Conservation (phyloP, 1,139 yeast genomes). For the Maudiozyma humilis region DNA sequence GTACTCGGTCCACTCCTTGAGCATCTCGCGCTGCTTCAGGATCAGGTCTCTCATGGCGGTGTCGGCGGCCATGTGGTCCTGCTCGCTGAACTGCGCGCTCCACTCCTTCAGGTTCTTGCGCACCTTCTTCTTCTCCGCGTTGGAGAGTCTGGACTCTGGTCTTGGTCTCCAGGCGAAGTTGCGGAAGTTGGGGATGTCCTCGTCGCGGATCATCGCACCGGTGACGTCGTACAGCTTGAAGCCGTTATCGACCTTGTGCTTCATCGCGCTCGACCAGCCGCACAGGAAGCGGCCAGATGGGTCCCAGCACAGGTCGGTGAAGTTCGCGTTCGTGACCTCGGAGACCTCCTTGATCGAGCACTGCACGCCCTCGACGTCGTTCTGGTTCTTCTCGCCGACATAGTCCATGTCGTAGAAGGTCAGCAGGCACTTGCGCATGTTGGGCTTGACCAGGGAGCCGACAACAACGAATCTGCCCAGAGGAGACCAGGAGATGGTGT, state of each 20-base stretch:
- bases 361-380: constrained; percentile 30
- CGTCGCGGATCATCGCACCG: constrained; percentile 71
- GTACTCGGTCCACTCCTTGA: constrained; percentile 83
- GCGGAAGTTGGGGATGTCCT: constrained; percentile 72
- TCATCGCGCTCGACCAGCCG: constrained; percentile 82
- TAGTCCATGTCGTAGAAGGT: constrained; percentile 84
- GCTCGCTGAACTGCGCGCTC: constrained; percentile 88
- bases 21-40: constrained; percentile 70
- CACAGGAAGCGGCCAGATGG: constrained; percentile 89
- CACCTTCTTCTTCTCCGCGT: constrained; percentile 75
- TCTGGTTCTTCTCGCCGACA: constrained; percentile 51
- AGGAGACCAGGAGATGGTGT: constrained; percentile 84
- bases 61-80: constrained; percentile 94
- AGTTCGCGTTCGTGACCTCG: constrained; percentile 61
- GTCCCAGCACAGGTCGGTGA: constrained; percentile 89
- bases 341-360: constrained; percentile 59
- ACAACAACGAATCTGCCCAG: constrained; percentile 82
- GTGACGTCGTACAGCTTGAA: constrained; percentile 79
- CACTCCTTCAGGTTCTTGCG: constrained; percentile 84
- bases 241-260: constrained; percentile 82
- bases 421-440: constrained; percentile 48
- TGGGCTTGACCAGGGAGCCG: constrained; percentile 57
- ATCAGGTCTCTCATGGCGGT: constrained; percentile 87
- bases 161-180: constrained; percentile 97
- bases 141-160: constrained; percentile 68